These are phyloP conservation scores for Miscanthus sacchariflorus DNA, from an alignment of 202 grass and related monocot genomes.

Conservation along the genomic window DNA sequence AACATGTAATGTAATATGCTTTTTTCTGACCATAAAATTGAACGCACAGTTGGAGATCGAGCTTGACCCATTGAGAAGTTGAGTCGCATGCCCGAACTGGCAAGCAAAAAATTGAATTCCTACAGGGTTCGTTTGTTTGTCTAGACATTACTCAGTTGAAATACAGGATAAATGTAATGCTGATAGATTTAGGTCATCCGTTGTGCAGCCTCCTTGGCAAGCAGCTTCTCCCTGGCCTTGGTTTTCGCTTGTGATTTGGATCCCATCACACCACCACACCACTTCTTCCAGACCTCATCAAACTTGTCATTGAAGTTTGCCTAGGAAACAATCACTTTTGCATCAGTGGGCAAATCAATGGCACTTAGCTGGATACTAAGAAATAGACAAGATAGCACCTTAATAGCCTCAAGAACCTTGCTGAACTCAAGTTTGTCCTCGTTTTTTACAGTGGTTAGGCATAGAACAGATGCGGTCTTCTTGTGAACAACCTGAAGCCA, in stretches of 20 bases:
- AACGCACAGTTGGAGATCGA: too few species aligned
- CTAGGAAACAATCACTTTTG: constrained; percentile 12
- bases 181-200: constrained; percentile 56
- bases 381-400: constrained; percentile 27
- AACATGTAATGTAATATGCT: too few species aligned
- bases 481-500: constrained; percentile 71
- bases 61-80: too few species aligned
- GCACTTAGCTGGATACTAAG: too few species aligned
- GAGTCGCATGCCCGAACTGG: too few species aligned
- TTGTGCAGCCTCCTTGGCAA: constrained; percentile 64
- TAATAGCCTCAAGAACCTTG: constrained; percentile 76
- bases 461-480: constrained; percentile 67
- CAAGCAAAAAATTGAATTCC: too few species aligned
- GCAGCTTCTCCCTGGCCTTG: constrained; percentile 62
- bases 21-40: too few species aligned
- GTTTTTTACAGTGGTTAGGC: constrained; percentile 70
- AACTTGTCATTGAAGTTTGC: constrained; percentile 77
- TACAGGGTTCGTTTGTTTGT: too few species aligned
- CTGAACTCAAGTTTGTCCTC: constrained; percentile 81
- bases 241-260: constrained; percentile 72
- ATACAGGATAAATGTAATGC: too few species aligned
- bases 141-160: too few species aligned
- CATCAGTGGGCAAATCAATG: too few species aligned
- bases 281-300: constrained; percentile 75
- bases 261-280: constrained; percentile 71